These are phyloP conservation scores for Ochetophila trinervis DNA, from an alignment of 306 rosid genomes.

Conservation along the genomic window DNA sequence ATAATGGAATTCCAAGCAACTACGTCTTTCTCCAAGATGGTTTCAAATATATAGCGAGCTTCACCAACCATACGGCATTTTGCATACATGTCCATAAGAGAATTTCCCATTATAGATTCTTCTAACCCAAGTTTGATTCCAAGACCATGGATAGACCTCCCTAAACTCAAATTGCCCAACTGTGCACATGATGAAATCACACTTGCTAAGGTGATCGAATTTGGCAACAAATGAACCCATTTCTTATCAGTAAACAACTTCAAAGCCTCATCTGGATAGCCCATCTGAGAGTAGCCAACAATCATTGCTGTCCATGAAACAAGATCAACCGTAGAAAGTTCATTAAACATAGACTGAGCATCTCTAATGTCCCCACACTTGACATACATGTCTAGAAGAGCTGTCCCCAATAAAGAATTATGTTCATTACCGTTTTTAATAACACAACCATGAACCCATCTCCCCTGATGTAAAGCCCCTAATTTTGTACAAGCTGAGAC, in stretches of 20 bases:
- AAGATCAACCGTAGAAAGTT: conserved; percentile 35
- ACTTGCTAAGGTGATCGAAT: conserved; percentile 57
- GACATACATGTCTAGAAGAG: conserved; percentile 63
- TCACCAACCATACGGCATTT: conserved; percentile 47
- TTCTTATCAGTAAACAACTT: conserved; percentile 40
- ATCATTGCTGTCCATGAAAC: conserved; percentile 88
- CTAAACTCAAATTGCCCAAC: conserved; percentile 35
- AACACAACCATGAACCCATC: conserved; percentile 65
- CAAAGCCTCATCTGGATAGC: conserved; percentile 48
- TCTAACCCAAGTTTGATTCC: conserved; percentile 50
- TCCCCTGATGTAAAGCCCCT: conserved; percentile 64
- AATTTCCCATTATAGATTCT: conserved; percentile 44
- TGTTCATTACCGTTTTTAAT: conserved; percentile 45
- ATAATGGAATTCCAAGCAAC: conserved; percentile 75
- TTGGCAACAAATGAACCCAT: conserved; percentile 48
- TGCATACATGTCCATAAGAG: conserved; percentile 70
- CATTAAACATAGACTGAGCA: conserved; percentile 60
- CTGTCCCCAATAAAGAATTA: conserved; percentile 41
- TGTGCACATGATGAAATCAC: conserved; percentile 72
- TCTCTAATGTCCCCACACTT: conserved; percentile 59
- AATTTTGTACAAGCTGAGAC: conserved; percentile 51
- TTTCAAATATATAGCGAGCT: conserved; percentile 52
- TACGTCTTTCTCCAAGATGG: conserved; percentile 40
- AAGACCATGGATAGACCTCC: conserved; percentile 53
- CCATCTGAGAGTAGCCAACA: conserved; percentile 64